Conservation (phyloP, 1,139 yeast species). For the Lodderomyces orthopsilosis region DNA sequence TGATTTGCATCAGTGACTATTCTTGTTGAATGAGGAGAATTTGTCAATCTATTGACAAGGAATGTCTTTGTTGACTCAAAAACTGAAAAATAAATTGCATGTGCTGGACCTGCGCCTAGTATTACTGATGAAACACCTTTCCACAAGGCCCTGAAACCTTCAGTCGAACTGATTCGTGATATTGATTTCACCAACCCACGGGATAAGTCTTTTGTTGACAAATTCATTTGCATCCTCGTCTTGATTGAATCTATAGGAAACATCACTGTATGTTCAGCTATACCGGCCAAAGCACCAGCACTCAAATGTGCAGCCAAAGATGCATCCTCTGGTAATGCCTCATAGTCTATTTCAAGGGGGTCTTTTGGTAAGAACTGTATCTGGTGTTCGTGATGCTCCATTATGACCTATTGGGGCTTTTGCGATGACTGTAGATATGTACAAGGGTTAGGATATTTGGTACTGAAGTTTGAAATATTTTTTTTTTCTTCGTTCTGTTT, state of each 20-base stretch:
- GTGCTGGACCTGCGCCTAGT: slow-evolving; percentile 99
- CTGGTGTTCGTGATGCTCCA: slow-evolving; percentile 15
- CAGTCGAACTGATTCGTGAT: slow-evolving; percentile 76
- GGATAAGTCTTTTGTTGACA: slow-evolving; percentile 35
- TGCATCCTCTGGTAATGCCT: slow-evolving; percentile 86
- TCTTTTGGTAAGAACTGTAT: slow-evolving; percentile 19
- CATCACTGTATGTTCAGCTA: slow-evolving; percentile 97
- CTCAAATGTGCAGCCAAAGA: slow-evolving; percentile 74
- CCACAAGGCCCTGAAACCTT: slow-evolving; percentile 90
- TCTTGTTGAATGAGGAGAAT: slow-evolving; percentile 28
- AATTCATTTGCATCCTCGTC: slow-evolving; percentile 89
- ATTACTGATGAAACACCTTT: slow-evolving; percentile 92
- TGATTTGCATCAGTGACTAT: slow-evolving; percentile 64
- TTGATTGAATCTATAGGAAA: slow-evolving; percentile 93
- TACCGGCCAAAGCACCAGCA: slow-evolving; percentile 98
- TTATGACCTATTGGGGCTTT: not conserved
- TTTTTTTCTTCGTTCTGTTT: not conserved
- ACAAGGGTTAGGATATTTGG: not conserved
- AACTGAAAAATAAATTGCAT: slow-evolving; percentile 95
- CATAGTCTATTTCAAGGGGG: slow-evolving; percentile 70
- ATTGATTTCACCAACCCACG: slow-evolving; percentile 56
- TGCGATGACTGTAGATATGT: not conserved
- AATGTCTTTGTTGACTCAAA: slow-evolving; percentile 80
- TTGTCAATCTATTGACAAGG: slow-evolving; percentile 42
- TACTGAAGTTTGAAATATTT: not conserved